Conservation (phyloP, 495 filamentous ascomycete species). For the Lichenothelia convexa region DNA sequence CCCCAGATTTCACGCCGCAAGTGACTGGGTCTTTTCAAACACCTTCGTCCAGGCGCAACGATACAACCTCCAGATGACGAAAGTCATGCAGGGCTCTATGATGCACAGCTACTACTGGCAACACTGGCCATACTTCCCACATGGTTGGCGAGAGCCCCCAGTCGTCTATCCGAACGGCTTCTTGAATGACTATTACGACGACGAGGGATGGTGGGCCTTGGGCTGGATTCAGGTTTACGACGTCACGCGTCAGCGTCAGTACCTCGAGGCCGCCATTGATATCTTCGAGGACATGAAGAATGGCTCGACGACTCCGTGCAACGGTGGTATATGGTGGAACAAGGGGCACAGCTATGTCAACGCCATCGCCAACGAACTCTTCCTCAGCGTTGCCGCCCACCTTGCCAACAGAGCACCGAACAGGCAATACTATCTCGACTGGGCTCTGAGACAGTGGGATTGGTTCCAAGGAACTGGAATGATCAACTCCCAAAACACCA, state of each 20-base stretch:
- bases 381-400: conserved; percentile 47
- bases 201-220: conserved; percentile 21
- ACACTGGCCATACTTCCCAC: conserved; percentile 2
- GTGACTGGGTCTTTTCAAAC: conserved; percentile 26
- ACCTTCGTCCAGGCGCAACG: not conserved
- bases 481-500: conserved; percentile 42
- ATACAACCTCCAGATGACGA: too few relatives aligned
- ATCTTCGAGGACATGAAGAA: conserved; percentile 40
- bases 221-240: conserved; percentile 18
- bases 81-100: too few relatives aligned
- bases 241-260: conserved; percentile 14
- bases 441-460: conserved; percentile 39
- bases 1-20: conserved; percentile 14
- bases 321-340: conserved; percentile 55
- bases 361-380: conserved; percentile 63
- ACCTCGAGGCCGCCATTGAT: conserved; percentile 28
- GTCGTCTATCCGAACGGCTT: conserved; percentile 5
- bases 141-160: conserved; percentile 9
- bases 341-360: conserved; percentile 41
- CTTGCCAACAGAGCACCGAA: conserved; percentile 45
- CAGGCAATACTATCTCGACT: conserved; percentile 34
- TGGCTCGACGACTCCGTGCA: conserved; percentile 26
- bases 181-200: conserved; percentile 20
- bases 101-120: not conserved
- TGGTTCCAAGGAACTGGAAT: conserved; percentile 52